These are phyloP conservation scores for Spathaspora arborariae DNA, from an alignment of 805 yeast species.

Conservation along the genomic window DNA sequence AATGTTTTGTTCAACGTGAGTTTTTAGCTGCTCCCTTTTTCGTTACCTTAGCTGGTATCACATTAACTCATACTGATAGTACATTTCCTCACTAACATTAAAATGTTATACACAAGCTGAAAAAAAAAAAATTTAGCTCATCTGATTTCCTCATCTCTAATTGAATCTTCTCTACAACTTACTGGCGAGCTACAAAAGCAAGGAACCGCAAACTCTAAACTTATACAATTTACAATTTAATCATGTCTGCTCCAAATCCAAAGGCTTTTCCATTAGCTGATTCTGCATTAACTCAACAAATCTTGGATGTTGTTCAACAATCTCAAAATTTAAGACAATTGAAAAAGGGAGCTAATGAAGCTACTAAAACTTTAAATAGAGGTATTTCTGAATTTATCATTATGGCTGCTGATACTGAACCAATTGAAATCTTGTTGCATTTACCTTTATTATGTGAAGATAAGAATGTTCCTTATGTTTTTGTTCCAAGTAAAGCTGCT, in stretches of 20 bases:
- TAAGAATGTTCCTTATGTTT: slow-evolving; percentile 98
- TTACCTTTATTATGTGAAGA: slow-evolving; percentile 98
- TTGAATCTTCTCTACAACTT: slow-evolving; percentile 8
- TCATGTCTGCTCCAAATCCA: slow-evolving; percentile 90
- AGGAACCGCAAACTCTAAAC: slow-evolving; percentile 45
- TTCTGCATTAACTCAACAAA: slow-evolving; percentile 91
- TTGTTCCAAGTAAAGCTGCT: slow-evolving; percentile 97
- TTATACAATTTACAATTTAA: slow-evolving; percentile 7
- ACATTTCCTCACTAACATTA: background rate
- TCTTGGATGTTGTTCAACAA: slow-evolving; percentile 96
- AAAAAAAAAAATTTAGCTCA: background rate
- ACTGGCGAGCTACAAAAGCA: slow-evolving; percentile 41
- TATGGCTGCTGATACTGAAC: slow-evolving; percentile 99
- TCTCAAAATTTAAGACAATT: slow-evolving; percentile 96
- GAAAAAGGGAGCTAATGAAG: slow-evolving; percentile 99
- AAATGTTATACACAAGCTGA: background rate
- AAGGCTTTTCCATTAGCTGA: slow-evolving; percentile 99
- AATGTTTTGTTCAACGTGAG: background rate
- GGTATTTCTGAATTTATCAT: slow-evolving; percentile 99
- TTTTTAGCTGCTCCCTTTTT: background rate
- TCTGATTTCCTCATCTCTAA: slow-evolving; percentile 1
- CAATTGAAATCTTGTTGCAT: slow-evolving; percentile 96
- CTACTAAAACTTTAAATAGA: slow-evolving; percentile 98
- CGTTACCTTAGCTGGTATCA: background rate
- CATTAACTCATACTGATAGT: background rate